A percentile compares a stretch with the other conserved stretches of the same genome.
phyloP scores from a whole-genome alignment of 805 yeast genomes.

The Jamesozyma gamospora region DNA sequence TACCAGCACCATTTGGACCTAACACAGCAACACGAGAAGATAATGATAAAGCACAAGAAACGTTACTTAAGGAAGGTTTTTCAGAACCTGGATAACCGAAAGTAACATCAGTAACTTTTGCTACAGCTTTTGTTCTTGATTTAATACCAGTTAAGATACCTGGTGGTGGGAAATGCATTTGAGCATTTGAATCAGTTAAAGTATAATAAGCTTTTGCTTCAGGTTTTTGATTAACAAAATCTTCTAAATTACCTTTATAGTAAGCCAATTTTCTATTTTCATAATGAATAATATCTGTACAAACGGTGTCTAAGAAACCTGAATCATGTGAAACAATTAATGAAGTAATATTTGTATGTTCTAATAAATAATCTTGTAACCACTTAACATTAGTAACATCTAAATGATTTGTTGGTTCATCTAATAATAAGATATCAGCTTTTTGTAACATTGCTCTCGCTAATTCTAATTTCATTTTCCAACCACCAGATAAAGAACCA shows the following conservation, averaged over 20 bases:
- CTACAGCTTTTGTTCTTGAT: constrained; percentile 89
- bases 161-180: constrained; percentile 98
- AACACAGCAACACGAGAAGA: constrained; percentile 95
- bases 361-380: constrained; percentile 79
- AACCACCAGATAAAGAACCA: constrained; percentile 94
- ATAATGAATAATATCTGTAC: constrained; percentile 94
- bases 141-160: constrained; percentile 96
- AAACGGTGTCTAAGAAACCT: constrained; percentile 88
- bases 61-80: constrained; percentile 69
- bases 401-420: constrained; percentile 97
- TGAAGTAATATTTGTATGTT: constrained; percentile 81
- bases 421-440: constrained; percentile 88
- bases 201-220: constrained; percentile 96
- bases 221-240: constrained; percentile 83
- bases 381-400: constrained; percentile 90
- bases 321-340: constrained; percentile 97
- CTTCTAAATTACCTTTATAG: constrained; percentile 92
- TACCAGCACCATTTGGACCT: constrained; percentile 99
- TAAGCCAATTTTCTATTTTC: constrained; percentile 90
- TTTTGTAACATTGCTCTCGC: constrained; percentile 98
- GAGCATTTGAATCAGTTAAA: constrained; percentile 80
- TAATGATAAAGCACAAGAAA: constrained; percentile 82
- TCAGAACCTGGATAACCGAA: constrained; percentile 84
- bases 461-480: constrained; percentile 97
- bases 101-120: constrained; percentile 74